Conservation (phyloP, 2,329 filamentous ascomycete genomes). For the Exutisphaerella laricina region DNA sequence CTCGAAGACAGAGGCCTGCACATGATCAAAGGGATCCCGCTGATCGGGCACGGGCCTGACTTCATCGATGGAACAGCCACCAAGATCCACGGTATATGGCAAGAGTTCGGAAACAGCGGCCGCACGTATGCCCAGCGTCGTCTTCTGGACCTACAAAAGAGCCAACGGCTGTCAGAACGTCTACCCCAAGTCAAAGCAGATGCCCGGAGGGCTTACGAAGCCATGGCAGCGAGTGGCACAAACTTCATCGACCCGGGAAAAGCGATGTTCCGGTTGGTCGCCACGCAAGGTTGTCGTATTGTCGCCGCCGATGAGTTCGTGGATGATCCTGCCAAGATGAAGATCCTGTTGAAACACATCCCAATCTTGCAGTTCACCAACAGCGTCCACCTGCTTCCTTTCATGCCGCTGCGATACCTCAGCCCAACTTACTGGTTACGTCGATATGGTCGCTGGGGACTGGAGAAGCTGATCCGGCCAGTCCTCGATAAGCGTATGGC, state of each 20-base stretch:
- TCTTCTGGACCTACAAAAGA: too few species aligned
- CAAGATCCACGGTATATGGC: slow-evolving; percentile 5
- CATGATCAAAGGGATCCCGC: too few species aligned
- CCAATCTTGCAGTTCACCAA: slow-evolving; percentile 10
- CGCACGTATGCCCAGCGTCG: too few species aligned
- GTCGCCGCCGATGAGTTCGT: slow-evolving; percentile 6
- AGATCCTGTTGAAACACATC: slow-evolving; percentile 3
- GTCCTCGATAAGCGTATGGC: slow-evolving; percentile 4
- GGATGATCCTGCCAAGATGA: slow-evolving; percentile 5
- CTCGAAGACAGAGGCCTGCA: slow-evolving; percentile 10
- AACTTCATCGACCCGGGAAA: slow-evolving; percentile 5
- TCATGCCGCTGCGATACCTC: slow-evolving; percentile 7
- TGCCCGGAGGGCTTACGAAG: too few species aligned
- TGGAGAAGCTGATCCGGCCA: too few species aligned
- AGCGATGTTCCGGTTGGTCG: slow-evolving; percentile 7
- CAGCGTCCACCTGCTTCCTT: slow-evolving; percentile 7
- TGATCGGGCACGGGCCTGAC: slow-evolving; percentile 10
- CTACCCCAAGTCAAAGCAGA: too few species aligned
- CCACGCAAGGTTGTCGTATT: slow-evolving; percentile 4
- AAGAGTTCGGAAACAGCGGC: too few species aligned
- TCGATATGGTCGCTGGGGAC: slow-evolving; percentile 9
- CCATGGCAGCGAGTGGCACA: not conserved
- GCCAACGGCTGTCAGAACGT: too few species aligned
- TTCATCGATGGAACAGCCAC: slow-evolving; percentile 7
- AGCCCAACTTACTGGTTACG: slow-evolving; percentile 6